Evolutionary conservation across 1,284 basidiomycete species (phyloP).

Genomic region (Chalciporus sp.): DNA sequence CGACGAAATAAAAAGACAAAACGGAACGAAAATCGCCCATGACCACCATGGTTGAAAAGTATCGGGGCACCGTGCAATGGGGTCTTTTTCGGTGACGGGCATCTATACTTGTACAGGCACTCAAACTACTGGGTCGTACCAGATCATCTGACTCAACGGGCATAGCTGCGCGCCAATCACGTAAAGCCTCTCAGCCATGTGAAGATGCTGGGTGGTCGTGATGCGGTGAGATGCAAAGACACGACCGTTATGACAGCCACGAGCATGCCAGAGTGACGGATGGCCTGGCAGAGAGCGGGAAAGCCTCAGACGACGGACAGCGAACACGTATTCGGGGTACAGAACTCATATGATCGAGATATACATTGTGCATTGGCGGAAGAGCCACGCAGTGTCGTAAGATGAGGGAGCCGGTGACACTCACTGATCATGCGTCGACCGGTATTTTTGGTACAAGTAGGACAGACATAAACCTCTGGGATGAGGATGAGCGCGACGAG

Average conservation of each 20-base stretch:
- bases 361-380: conserved; percentile 39
- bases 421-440: conserved; percentile 76
- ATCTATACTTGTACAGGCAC: conserved; percentile 31
- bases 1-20: conserved; percentile 18
- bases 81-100: conserved; percentile 23
- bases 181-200: conserved; percentile 37
- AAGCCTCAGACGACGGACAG: conserved; percentile 37
- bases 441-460: conserved; percentile 63
- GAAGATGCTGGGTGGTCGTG: conserved; percentile 28
- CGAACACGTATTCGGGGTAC: conserved; percentile 38
- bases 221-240: conserved; percentile 29
- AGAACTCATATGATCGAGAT: conserved; percentile 38
- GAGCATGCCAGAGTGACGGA: conserved; percentile 33
- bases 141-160: conserved; percentile 40
- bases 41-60: not conserved
- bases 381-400: conserved; percentile 39
- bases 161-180: conserved; percentile 38
- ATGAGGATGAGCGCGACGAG: conserved; percentile 16
- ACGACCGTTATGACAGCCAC: conserved; percentile 38
- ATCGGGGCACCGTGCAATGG: conserved; percentile 6
- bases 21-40: not conserved
- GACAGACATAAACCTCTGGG: conserved; percentile 66
- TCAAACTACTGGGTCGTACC: conserved; percentile 37
- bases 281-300: conserved; percentile 38
- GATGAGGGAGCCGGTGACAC: conserved; percentile 49